Evolutionary conservation across 768 basidiomycete species (phyloP).

Genomic region (Suillus cothurnatus): DNA sequence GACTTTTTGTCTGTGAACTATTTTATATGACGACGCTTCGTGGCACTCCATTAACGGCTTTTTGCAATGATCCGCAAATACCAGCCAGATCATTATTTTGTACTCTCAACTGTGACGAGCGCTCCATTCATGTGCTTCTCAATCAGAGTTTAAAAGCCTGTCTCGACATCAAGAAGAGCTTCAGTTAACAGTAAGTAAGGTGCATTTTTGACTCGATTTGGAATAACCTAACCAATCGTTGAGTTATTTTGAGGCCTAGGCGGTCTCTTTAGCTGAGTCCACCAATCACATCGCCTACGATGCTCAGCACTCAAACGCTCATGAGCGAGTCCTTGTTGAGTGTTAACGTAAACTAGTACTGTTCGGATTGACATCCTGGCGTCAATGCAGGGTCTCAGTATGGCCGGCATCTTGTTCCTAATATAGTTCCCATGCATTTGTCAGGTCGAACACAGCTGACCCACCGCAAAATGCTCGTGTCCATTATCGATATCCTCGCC

Average conservation of each 20-base stretch:
- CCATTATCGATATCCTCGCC: neutral
- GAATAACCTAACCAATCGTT: neutral
- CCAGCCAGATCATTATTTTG: neutral
- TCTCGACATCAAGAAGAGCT: conserved; percentile 2
- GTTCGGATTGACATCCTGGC: neutral
- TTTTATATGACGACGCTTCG: neutral
- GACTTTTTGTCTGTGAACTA: neutral
- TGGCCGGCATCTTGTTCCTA: neutral
- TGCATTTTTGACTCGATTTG: neutral
- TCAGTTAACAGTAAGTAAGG: neutral
- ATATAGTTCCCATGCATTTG: neutral
- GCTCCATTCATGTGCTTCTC: neutral
- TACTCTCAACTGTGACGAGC: neutral
- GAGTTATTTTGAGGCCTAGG: neutral
- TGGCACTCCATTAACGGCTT: neutral
- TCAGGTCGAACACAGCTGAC: neutral
- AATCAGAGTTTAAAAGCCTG: neutral
- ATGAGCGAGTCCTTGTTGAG: neutral
- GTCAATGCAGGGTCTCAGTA: neutral
- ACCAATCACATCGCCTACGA: neutral
- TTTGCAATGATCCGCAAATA: neutral
- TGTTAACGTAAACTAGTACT: neutral
- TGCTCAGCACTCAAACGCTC: neutral
- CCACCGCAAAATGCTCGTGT: neutral
- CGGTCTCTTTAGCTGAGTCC: neutral